Base-by-base conservation (phyloP, 2,329 filamentous ascomycete species). In the Arthrobotrys sinensis region DNA sequence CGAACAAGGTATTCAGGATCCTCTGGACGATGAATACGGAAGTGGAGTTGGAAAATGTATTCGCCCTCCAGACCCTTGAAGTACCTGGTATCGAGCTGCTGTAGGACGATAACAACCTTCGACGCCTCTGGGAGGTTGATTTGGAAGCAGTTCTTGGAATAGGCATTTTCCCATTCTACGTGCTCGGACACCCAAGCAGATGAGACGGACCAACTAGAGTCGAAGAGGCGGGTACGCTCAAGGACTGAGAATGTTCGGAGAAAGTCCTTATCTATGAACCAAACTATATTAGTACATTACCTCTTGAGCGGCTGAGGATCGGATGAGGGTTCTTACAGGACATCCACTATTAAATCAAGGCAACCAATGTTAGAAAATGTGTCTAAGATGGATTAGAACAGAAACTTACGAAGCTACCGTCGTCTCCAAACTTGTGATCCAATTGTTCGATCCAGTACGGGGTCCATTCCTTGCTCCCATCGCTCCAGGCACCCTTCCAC, bases 401-500 rank as follows among this genome's bases (percentile, higher is more conserved):
- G 52, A 11, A 48, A 82, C 50, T 82, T 86, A 82, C 46, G 72
- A 82, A 63, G 64, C 89, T 24, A 8, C 92, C 92, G 81, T 94
- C 92, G 80, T 93, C 91, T 45, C 92, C 92, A 80, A 94, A 94
- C 48, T 88, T 89, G 82, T 94, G 92, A 53, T 88, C 87, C 0
- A 96, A 87, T 81, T 91, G 90, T 76, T 90, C 85, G 84, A 95
- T 90, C 89, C 91, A 93, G 80, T 94, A 90, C 0, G 92, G 87
- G 0, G 92, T 95, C 93, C 93, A 96, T 83, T 95, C 91, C 81
- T 93, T 92, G 5, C 91, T 93, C 0, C 93, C 93, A 82, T 96
- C 93, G 43, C 89, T 91, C 92, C 93, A 96, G 1, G 92, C 87
- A 0, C 93, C 93, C 34, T 89, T 91, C 92, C 93, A 96, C 84